phyloP scores from a whole-genome alignment of 169 alveolate genomes.

The Eimeria maxima region DNA sequence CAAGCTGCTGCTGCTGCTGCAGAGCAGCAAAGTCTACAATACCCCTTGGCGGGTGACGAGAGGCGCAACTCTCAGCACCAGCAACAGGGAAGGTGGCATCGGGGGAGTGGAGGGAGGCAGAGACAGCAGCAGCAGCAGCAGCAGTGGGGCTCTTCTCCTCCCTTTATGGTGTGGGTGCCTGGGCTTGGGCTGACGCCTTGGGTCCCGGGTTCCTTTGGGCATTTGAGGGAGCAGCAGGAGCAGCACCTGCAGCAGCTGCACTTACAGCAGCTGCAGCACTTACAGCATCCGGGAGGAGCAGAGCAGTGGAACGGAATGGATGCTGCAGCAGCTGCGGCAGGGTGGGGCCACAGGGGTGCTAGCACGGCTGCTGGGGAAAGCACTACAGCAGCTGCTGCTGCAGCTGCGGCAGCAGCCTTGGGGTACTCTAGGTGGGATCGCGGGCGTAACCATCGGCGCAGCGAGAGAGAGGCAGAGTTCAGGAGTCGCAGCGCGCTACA shows the following conservation, averaged over 20 bases:
- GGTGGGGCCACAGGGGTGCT: neutral
- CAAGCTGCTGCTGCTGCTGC: no score
- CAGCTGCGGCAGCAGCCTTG: neutral
- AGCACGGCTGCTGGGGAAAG: neutral
- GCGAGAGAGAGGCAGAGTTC: constrained; percentile 16
- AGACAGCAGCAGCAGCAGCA: neutral
- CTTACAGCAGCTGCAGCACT: neutral
- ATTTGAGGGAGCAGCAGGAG: neutral
- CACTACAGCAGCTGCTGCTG: neutral
- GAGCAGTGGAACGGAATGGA: no score
- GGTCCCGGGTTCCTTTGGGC: neutral
- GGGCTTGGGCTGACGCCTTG: neutral
- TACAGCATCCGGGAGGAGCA: no score
- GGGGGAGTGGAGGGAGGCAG: neutral
- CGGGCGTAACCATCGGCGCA: constrained; percentile 17
- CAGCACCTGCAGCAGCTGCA: constrained; percentile 44
- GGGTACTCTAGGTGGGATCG: constrained; percentile 12
- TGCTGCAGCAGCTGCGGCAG: neutral
- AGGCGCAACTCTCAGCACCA: constrained; percentile 23
- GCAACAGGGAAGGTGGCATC: constrained; percentile 7
- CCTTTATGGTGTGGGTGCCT: constrained; percentile 3
- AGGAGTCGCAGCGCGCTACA: constrained; percentile 11
- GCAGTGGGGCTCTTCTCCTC: constrained; percentile 30
- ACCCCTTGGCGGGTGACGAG: neutral
- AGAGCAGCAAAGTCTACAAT: constrained; percentile 31